A percentile compares a stretch with the other conserved stretches of the same genome.
Evolutionary conservation across 1,284 basidiomycete genomes (phyloP).

Genomic region (Grifola frondosa): DNA sequence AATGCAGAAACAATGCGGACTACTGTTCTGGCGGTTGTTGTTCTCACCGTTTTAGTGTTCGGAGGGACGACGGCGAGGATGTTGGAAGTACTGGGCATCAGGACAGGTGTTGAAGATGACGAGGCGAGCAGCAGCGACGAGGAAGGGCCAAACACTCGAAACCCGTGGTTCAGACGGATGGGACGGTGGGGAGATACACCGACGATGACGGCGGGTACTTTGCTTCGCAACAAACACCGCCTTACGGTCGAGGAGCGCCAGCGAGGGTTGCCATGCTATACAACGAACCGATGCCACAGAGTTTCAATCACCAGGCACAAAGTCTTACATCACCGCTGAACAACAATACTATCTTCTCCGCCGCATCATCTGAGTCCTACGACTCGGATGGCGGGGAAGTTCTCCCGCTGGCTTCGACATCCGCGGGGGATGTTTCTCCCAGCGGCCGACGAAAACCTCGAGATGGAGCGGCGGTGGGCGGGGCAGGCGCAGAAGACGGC

Average conservation of each 20-base stretch:
- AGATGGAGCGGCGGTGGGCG: slow-evolving; percentile 20
- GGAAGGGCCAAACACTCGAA: slow-evolving; percentile 47
- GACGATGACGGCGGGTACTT: slow-evolving; percentile 48
- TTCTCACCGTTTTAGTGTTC: slow-evolving; percentile 93
- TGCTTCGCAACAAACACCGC: slow-evolving; percentile 32
- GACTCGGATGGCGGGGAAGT: slow-evolving; percentile 78
- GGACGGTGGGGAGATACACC: slow-evolving; percentile 41
- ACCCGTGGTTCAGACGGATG: slow-evolving; percentile 30
- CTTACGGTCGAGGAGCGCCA: slow-evolving; percentile 30
- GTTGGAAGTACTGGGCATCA: slow-evolving; percentile 96
- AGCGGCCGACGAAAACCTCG: slow-evolving; percentile 17
- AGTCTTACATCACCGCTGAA: slow-evolving; percentile 28
- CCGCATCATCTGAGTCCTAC: slow-evolving; percentile 67
- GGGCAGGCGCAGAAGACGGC: slow-evolving; percentile 53
- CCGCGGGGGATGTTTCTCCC: slow-evolving; percentile 19
- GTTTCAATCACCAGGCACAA: slow-evolving; percentile 62
- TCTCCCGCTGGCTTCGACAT: slow-evolving; percentile 66
- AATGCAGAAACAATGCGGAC: slow-evolving; percentile 91
- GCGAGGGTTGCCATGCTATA: slow-evolving; percentile 55
- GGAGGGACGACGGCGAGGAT: slow-evolving; percentile 96
- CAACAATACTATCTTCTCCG: slow-evolving; percentile 46
- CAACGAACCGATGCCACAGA: slow-evolving; percentile 29
- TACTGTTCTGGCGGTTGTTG: slow-evolving; percentile 94
- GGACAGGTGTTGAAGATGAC: slow-evolving; percentile 94
- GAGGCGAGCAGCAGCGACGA: slow-evolving; percentile 81